Percentiles rank a stretch among this genome's conserved stretches.
Conservation (phyloP, 2,329 filamentous ascomycete species). For the Colletotrichum gigasporum region DNA sequence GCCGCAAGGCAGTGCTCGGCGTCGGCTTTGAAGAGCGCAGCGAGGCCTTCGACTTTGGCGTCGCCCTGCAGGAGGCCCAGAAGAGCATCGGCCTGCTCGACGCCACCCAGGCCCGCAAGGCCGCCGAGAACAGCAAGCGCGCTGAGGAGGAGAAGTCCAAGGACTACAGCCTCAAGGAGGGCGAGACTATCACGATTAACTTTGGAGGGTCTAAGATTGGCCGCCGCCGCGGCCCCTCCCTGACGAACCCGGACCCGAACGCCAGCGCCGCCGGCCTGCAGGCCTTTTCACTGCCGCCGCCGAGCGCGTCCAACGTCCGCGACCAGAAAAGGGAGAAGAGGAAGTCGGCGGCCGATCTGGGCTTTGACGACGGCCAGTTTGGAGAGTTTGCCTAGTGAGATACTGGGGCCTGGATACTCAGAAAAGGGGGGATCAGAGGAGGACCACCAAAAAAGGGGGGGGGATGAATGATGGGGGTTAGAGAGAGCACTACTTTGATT, state of each 20-base stretch:
- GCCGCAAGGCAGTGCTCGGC: conserved; percentile 81
- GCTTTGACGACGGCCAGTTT: conserved; percentile 89
- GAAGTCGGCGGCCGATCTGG: conserved; percentile 70
- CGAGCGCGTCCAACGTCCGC: conserved; percentile 69
- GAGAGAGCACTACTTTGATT: neutral
- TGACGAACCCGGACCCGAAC: conserved; percentile 23
- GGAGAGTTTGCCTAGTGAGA: conserved; percentile 74
- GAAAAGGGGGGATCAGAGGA: conserved; percentile 1
- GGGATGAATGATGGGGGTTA: neutral
- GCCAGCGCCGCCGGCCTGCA: conserved; percentile 49
- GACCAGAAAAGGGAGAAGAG: conserved; percentile 65
- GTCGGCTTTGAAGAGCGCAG: conserved; percentile 88
- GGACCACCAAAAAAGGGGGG: neutral
- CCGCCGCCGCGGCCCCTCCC: conserved; percentile 45
- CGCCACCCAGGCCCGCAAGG: conserved; percentile 44
- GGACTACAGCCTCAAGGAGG: conserved; percentile 88
- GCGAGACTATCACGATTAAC: conserved; percentile 87
- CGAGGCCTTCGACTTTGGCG: conserved; percentile 87
- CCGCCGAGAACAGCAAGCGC: conserved; percentile 45
- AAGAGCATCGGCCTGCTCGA: conserved; percentile 73
- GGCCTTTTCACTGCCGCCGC: conserved; percentile 79
- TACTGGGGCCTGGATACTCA: neutral
- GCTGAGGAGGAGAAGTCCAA: conserved; percentile 64
- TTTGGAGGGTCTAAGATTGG: conserved; percentile 67
- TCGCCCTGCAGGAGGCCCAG: conserved; percentile 81